phyloP scores from a whole-genome alignment of 371 early-diverging fungal genomes.

The Basidiobolus meristosporus region DNA sequence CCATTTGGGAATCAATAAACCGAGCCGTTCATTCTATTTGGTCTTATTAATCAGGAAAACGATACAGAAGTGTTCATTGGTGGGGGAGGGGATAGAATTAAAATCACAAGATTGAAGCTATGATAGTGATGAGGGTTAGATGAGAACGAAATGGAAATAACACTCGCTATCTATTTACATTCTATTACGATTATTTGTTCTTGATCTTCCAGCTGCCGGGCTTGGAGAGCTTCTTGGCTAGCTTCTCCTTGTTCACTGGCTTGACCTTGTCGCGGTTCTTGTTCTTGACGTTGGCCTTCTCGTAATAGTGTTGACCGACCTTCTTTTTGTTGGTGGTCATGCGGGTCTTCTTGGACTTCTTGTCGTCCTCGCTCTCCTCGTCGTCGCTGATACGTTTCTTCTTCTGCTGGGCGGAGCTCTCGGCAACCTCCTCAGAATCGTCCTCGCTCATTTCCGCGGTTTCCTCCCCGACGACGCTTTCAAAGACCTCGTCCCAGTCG shows the following conservation, averaged over 20 bases:
- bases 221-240: constrained; percentile 13
- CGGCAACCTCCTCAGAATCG: constrained; percentile 18
- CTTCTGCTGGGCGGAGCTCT: constrained; percentile 13
- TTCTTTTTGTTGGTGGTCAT: constrained; percentile 72
- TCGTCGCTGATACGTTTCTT: constrained; percentile 12
- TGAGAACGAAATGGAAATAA: no score
- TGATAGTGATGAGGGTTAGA: no score
- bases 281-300: constrained; percentile 84
- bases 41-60: no score
- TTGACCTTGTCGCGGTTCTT: constrained; percentile 58
- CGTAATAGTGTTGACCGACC: constrained; percentile 71
- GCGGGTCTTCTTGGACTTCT: constrained; percentile 31
- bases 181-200: no score
- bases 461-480: constrained; percentile 53
- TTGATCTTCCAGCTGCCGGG: no score
- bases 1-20: no score
- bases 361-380: constrained; percentile 8
- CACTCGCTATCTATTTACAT: no score
- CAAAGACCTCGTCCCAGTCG: constrained; percentile 83
- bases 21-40: no score
- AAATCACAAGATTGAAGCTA: no score
- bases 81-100: no score
- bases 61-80: no score
- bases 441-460: constrained; percentile 16
- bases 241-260: constrained; percentile 32